Evolutionary conservation across 2,329 filamentous ascomycete genomes (phyloP).

Genomic region (Sporothrix globosa): DNA sequence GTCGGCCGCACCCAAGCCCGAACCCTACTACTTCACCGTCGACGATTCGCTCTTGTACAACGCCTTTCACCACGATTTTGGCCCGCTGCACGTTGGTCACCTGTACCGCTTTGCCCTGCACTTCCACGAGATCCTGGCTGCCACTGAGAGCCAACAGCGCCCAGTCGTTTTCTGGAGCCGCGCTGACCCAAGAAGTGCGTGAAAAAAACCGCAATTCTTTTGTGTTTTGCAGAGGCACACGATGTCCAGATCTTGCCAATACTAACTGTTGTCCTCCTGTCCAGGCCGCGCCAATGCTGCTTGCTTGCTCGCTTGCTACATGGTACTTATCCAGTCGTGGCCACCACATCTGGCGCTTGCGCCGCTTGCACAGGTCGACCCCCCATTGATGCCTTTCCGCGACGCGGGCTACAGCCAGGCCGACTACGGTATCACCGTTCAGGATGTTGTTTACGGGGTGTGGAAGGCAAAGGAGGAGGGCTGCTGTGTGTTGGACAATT

Average conservation of each 20-base stretch:
- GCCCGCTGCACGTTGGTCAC: constrained; percentile 94
- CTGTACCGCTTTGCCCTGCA: constrained; percentile 94
- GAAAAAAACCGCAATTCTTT: neutral
- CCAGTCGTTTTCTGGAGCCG: constrained; percentile 96
- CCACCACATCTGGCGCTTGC: constrained; percentile 92
- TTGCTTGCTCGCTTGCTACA: constrained; percentile 94
- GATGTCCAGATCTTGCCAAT: constrained; percentile 1
- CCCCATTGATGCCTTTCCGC: constrained; percentile 97
- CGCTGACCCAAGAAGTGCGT: constrained; percentile 84
- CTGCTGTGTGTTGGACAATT: constrained; percentile 87
- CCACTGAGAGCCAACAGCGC: constrained; percentile 84
- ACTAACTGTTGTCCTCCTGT: constrained; percentile 37
- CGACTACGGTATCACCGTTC: constrained; percentile 92
- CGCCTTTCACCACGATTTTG: constrained; percentile 97
- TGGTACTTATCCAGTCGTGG: constrained; percentile 98
- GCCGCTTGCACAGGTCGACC: constrained; percentile 94
- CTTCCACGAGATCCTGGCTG: constrained; percentile 92
- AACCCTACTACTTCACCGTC: constrained; percentile 92
- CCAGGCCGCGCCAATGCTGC: constrained; percentile 88
- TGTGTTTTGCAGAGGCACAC: neutral
- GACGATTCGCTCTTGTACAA: constrained; percentile 95
- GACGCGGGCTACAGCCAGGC: constrained; percentile 98
- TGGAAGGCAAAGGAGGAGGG: constrained; percentile 98
- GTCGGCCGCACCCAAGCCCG: constrained; percentile 46
- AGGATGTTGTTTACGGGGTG: constrained; percentile 96